These are phyloP conservation scores for Kodamaea kakaduensis DNA, from an alignment of 805 yeast genomes.

Conservation along the genomic window DNA sequence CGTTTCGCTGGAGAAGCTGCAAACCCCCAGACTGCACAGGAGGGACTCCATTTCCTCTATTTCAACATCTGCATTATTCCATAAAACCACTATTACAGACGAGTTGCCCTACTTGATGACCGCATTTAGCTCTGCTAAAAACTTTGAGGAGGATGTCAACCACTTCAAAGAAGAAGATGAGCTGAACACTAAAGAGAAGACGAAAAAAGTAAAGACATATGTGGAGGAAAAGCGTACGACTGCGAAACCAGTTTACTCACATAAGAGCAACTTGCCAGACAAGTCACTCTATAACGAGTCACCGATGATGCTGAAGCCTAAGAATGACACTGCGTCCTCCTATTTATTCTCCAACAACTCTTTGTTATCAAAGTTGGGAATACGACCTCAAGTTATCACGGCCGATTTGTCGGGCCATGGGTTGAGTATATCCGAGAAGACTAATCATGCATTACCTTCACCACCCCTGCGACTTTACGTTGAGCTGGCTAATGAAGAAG, in stretches of 20 bases:
- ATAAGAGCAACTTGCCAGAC: slow-evolving; percentile 28
- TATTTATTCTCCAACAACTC: slow-evolving; percentile 34
- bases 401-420: slow-evolving; percentile 21
- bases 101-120: slow-evolving; percentile 64
- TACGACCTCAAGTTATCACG: slow-evolving; percentile 38
- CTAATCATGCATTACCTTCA: slow-evolving; percentile 5
- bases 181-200: slow-evolving; percentile 1
- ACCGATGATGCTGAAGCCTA: slow-evolving; percentile 19
- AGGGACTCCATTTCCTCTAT: slow-evolving; percentile 27
- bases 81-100: slow-evolving; percentile 53
- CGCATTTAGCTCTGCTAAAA: slow-evolving; percentile 63
- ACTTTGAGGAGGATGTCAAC: slow-evolving; percentile 47
- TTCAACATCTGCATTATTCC: slow-evolving; percentile 36
- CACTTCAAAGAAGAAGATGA: slow-evolving; percentile 21
- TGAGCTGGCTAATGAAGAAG: slow-evolving; percentile 13
- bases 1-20: slow-evolving; percentile 1
- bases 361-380: slow-evolving; percentile 36
- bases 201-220: slow-evolving; percentile 3
- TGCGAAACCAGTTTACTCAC: slow-evolving; percentile 19
- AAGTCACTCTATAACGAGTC: slow-evolving; percentile 34
- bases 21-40: slow-evolving; percentile 12
- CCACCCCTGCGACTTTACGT: slow-evolving; percentile 7
- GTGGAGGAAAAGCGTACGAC: slow-evolving; percentile 4
- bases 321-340: slow-evolving; percentile 23
- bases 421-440: slow-evolving; percentile 9